Evolutionary conservation across 208 protist genomes (phyloP).

Genomic region (Trypanosoma rangeli): DNA sequence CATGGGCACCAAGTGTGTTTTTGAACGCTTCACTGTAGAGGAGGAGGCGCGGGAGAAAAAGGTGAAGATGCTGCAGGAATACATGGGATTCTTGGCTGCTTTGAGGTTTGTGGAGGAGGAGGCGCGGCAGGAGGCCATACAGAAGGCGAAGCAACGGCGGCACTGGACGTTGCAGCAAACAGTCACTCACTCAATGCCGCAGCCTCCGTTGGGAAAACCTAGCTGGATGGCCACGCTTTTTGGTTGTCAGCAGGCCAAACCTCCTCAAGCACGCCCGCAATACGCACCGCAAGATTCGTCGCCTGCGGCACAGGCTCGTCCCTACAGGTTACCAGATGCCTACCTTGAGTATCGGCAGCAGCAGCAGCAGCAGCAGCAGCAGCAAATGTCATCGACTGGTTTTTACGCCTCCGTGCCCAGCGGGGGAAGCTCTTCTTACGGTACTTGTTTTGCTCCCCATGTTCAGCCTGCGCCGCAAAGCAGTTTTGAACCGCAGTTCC

Average conservation of each 20-base stretch:
- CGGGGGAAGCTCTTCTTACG: neutral
- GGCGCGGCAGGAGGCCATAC: constrained; percentile 21
- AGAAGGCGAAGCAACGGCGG: constrained; percentile 14
- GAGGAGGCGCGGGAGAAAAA: constrained; percentile 38
- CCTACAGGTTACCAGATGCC: neutral
- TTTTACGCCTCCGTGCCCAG: neutral
- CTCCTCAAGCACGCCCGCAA: neutral
- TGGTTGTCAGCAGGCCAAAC: neutral
- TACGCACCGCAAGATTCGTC: neutral
- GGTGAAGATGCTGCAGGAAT: constrained; percentile 37
- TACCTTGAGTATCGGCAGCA: neutral
- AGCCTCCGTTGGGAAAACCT: neutral
- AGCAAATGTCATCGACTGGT: neutral
- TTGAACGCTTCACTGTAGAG: constrained; percentile 40
- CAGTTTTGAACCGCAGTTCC: neutral
- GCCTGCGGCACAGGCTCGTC: neutral
- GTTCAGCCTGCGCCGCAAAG: neutral
- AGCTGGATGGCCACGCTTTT: neutral
- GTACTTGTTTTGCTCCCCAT: neutral
- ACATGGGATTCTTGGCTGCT: constrained; percentile 44
- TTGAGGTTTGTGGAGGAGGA: constrained; percentile 45
- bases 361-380: neutral
- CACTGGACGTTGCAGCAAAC: neutral
- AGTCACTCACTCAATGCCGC: neutral
- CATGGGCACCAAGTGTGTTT: constrained; percentile 48